Base-by-base conservation (phyloP, 495 filamentous ascomycete genomes). In the Bryoglossum gracile region DNA sequence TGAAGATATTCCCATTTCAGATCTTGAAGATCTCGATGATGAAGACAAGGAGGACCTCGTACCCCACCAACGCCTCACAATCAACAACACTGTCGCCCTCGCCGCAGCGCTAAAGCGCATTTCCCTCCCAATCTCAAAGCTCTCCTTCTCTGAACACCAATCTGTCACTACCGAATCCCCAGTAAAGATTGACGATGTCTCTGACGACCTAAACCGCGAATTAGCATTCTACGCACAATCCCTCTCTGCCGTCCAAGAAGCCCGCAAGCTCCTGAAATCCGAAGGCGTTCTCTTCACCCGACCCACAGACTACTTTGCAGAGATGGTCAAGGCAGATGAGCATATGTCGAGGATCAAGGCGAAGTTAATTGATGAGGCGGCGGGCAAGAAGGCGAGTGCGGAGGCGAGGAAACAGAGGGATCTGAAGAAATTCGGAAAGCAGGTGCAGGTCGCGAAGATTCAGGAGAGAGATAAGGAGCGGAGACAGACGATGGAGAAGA, bases 391-490 rank as follows among this genome's bases (percentile, higher is more conserved):
- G 76, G 91, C 94, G 2, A 77, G 87, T 5, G 81, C 83, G 16
- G 92, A 98, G 66, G 92, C 92, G 21, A 79, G 88, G 62, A 85
- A 86, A 70, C 89, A 86, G 74, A 75, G 92, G 50, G 92, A 98
- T 68, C 72, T 96, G 55, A 97, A 95, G 82, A 97, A 96, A 69
- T 98, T 97, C 68, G 92, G 92, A 54, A 98, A 98, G 73, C 87
- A 95, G 70, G 92, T 97, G 51, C 92, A 98, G 75, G 81, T 94
- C 54, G 89, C 88, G 52, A 96, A 95, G 76, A 64, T 91, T 70
- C 90, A 95, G 68, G 91, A 97, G 74, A 68, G 92, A 21, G 79
- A 81, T 39, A 94, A 89, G 76, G 83, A 81, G 66, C 94, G 95
- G 82, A 81, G 80, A 59, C 84, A 92, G 55, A 87, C 84, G 11